These are phyloP conservation scores for Fusarium tricinctum DNA, from an alignment of 2,329 filamentous ascomycete genomes.

Conservation along the genomic window DNA sequence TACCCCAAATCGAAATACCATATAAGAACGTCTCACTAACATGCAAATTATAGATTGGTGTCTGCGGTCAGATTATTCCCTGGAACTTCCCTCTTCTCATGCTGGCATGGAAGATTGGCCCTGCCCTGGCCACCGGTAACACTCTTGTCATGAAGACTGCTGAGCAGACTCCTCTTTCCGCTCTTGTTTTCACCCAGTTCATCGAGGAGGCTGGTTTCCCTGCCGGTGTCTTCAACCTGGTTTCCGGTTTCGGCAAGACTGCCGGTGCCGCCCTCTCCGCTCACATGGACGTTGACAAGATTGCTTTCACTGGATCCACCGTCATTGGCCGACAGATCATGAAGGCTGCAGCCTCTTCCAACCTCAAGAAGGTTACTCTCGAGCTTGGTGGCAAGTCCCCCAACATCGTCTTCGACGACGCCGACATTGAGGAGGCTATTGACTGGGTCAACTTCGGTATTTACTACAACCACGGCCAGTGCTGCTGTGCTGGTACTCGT, in stretches of 20 bases:
- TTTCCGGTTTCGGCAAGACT: constrained; percentile 82
- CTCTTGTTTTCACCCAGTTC: constrained; percentile 73
- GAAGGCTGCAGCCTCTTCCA: constrained; percentile 82
- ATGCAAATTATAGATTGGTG: constrained; percentile 65
- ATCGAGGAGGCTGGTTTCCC: constrained; percentile 85
- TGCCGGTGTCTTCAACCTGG: constrained; percentile 80
- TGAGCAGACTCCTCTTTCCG: constrained; percentile 81
- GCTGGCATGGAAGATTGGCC: constrained; percentile 86
- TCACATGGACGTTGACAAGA: constrained; percentile 87
- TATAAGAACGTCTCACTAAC: constrained; percentile 27
- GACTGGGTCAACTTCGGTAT: constrained; percentile 82
- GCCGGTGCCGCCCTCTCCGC: constrained; percentile 82
- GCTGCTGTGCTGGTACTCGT: constrained; percentile 82
- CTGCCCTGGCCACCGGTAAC: constrained; percentile 80
- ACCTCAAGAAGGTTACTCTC: constrained; percentile 86
- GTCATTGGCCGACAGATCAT: constrained; percentile 80
- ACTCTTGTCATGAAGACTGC: constrained; percentile 80
- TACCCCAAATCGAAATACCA: neutral
- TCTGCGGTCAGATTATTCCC: constrained; percentile 89
- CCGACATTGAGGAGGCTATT: constrained; percentile 82
- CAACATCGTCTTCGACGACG: constrained; percentile 84
- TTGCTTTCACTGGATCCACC: constrained; percentile 86
- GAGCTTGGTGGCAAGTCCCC: constrained; percentile 86
- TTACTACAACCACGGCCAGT: constrained; percentile 75
- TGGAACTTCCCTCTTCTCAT: constrained; percentile 91